Percentiles rank a stretch among this genome's conserved stretches.
phyloP scores from a whole-genome alignment of 441 rosid species.

The Pelargonium australe region DNA sequence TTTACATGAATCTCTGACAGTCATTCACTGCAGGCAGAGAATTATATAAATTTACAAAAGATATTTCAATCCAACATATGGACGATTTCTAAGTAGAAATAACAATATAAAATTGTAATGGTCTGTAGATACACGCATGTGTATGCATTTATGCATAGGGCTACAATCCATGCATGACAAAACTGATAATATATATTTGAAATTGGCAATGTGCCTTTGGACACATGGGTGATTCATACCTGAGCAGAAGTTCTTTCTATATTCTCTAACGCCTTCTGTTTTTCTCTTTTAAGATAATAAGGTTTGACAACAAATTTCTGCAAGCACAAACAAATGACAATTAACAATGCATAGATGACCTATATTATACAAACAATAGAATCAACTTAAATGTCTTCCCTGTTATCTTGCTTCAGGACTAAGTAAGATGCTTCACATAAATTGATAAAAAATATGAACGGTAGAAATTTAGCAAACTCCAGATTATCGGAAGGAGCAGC shows the following conservation, averaged over 20 bases:
- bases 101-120: not conserved
- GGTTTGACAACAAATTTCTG: slow-evolving; percentile 85
- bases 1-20: not conserved
- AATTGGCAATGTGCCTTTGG: not conserved
- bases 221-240: slow-evolving; percentile 38
- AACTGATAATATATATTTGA: slow-evolving; percentile 1
- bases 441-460: not conserved
- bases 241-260: slow-evolving; percentile 61
- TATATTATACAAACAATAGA: slow-evolving; percentile 4
- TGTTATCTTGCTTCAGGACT: slow-evolving; percentile 5
- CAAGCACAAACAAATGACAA: slow-evolving; percentile 17
- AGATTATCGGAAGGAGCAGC: not conserved
- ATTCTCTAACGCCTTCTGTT: slow-evolving; percentile 62
- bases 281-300: slow-evolving; percentile 58
- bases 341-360: not conserved
- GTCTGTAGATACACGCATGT: not conserved
- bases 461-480: not conserved
- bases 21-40: not conserved
- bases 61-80: not conserved
- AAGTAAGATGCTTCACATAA: not conserved
- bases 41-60: not conserved
- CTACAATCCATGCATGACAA: slow-evolving; percentile 3
- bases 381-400: not conserved
- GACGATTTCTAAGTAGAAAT: not conserved
- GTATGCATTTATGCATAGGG: slow-evolving; percentile 7